Evolutionary conservation across 176 grass and related monocot genomes (phyloP).

Genomic region (Sorghum bicolor): DNA sequence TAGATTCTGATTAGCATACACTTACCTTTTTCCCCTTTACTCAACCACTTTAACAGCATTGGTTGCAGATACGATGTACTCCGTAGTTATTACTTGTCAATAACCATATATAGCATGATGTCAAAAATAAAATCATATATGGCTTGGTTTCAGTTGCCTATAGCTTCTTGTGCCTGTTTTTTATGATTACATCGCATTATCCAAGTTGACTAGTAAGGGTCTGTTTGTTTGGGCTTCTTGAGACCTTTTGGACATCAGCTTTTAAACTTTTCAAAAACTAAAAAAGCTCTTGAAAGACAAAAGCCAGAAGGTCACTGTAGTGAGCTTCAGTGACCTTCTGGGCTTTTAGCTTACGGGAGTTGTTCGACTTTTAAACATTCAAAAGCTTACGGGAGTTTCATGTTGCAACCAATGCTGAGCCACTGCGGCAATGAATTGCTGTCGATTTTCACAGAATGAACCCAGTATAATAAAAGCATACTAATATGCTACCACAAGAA

Average conservation of each 20-base stretch:
- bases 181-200: not conserved
- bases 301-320: not conserved
- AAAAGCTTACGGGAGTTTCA: not conserved
- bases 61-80: constrained; percentile 23
- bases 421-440: not conserved
- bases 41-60: constrained; percentile 17
- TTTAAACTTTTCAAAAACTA: not conserved
- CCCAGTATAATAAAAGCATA: not conserved
- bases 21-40: constrained; percentile 8
- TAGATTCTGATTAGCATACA: constrained; percentile 48
- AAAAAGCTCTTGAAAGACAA: not conserved
- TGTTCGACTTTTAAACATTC: not conserved
- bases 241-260: not conserved
- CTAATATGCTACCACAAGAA: not conserved
- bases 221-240: not conserved
- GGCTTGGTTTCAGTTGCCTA: constrained; percentile 4
- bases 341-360: not conserved
- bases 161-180: not conserved
- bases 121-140: constrained; percentile 36
- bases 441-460: not conserved
- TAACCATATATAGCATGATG: constrained; percentile 43
- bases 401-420: not conserved
- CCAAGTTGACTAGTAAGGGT: not conserved
- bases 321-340: not conserved
- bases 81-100: constrained; percentile 57